Evolutionary conservation across 495 filamentous ascomycete species (phyloP).

Genomic region (Bacidia gigantensis): DNA sequence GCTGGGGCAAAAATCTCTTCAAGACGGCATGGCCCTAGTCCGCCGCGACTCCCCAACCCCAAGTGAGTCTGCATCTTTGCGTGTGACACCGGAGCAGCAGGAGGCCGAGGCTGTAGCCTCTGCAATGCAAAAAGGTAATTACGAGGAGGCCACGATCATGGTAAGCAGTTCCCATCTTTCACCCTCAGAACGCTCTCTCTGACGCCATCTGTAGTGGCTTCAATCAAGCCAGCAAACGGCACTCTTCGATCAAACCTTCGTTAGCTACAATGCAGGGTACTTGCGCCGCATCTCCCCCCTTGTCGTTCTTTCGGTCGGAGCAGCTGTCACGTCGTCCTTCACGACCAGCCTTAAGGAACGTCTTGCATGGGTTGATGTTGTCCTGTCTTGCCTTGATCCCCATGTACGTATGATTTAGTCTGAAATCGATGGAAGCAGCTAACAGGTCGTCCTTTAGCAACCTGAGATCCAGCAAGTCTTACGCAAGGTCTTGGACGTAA

Average conservation of each 20-base stretch:
- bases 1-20: slow-evolving; percentile 33
- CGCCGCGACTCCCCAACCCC: slow-evolving; percentile 11
- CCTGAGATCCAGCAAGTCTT: slow-evolving; percentile 57
- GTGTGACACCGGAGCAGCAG: slow-evolving; percentile 41
- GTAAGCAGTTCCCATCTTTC: slow-evolving; percentile 27
- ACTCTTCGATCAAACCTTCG: slow-evolving; percentile 71
- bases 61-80: slow-evolving; percentile 20
- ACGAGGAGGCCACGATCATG: slow-evolving; percentile 56
- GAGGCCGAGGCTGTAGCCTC: slow-evolving; percentile 51
- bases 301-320: slow-evolving; percentile 68
- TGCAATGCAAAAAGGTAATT: slow-evolving; percentile 49
- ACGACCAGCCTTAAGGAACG: slow-evolving; percentile 51
- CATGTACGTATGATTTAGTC: slow-evolving; percentile 24
- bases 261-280: slow-evolving; percentile 57
- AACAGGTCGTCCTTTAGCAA: slow-evolving; percentile 37
- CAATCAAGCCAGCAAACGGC: slow-evolving; percentile 61
- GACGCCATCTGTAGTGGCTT: slow-evolving; percentile 70
- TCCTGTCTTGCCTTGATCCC: slow-evolving; percentile 42
- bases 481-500: slow-evolving; percentile 50
- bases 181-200: background rate
- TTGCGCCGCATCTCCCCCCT: slow-evolving; percentile 59
- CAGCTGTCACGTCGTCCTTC: slow-evolving; percentile 62
- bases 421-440: background rate
- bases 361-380: slow-evolving; percentile 63
- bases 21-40: slow-evolving; percentile 14